Percentiles rank a stretch among this genome's conserved stretches.
Conservation (phyloP, 2,329 filamentous ascomycete species). For the Calonectria hawksworthii region DNA sequence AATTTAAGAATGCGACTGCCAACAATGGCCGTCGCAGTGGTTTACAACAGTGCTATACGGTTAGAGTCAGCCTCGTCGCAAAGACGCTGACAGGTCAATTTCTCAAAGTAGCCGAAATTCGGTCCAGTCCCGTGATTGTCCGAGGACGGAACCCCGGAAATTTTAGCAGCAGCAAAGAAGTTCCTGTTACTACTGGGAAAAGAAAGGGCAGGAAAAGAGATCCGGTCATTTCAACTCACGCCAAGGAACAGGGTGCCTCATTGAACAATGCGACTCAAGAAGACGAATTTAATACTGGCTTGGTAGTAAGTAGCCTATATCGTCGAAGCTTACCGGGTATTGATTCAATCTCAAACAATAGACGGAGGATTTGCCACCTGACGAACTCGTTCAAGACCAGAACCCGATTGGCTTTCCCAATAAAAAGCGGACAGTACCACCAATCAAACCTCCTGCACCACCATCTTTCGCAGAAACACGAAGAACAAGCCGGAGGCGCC, state of each 20-base stretch:
- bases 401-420: neutral
- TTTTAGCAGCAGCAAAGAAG: slow-evolving; percentile 90
- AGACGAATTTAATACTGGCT: neutral
- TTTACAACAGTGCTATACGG: slow-evolving; percentile 93
- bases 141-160: slow-evolving; percentile 93
- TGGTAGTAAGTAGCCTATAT: neutral
- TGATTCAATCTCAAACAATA: neutral
- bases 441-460: neutral
- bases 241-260: neutral
- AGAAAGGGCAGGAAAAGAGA: slow-evolving; percentile 37
- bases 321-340: neutral
- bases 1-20: slow-evolving; percentile 96
- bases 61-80: slow-evolving; percentile 87
- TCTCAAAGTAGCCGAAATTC: slow-evolving; percentile 83
- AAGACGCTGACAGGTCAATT: slow-evolving; percentile 77
- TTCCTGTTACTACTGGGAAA: slow-evolving; percentile 75
- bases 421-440: neutral
- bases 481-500: neutral
- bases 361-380: neutral
- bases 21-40: slow-evolving; percentile 97
- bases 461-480: neutral
- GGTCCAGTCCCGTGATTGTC: slow-evolving; percentile 93
- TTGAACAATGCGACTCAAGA: neutral
- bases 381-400: neutral
- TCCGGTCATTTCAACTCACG: no score